Evolutionary conservation across 768 basidiomycete species (phyloP).

Genomic region (Collybia sp.): DNA sequence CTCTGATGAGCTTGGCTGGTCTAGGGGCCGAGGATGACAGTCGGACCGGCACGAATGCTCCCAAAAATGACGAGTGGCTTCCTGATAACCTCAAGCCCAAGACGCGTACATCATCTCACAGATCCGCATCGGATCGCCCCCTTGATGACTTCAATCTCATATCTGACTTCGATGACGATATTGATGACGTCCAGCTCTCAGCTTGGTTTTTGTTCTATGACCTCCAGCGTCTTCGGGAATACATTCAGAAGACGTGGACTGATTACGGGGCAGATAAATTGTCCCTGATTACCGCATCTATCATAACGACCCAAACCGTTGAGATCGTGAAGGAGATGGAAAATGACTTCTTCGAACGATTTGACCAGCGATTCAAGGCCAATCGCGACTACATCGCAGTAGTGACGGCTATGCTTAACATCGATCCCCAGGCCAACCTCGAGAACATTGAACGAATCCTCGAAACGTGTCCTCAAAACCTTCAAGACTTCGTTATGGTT

Average conservation of each 20-base stretch:
- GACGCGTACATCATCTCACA: background rate
- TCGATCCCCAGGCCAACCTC: background rate
- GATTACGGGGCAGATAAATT: conserved; percentile 1
- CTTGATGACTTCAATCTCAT: conserved; percentile 5
- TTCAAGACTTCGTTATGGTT: conserved; percentile 1
- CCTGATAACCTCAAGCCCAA: conserved; percentile 3
- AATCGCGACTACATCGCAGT: background rate
- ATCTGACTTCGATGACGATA: conserved; percentile 3
- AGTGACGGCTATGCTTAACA: background rate
- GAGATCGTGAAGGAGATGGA: conserved; percentile 10
- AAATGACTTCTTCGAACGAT: conserved; percentile 2
- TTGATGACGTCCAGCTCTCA: conserved; percentile 4
- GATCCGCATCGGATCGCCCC: conserved; percentile 4
- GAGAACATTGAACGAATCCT: background rate
- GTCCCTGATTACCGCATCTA: conserved; percentile 6
- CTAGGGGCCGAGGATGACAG: no score
- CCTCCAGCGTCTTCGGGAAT: conserved; percentile 3
- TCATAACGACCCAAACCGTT: conserved; percentile 7
- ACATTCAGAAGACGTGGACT: conserved; percentile 4
- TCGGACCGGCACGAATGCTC: background rate
- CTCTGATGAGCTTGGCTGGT: no score
- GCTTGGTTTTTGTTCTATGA: conserved; percentile 8
- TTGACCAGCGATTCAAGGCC: background rate
- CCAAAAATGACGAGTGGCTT: conserved; percentile 3
- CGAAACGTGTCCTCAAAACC: background rate